Conservation (phyloP, 306 rosid species). For the Mimosa pudica region DNA sequence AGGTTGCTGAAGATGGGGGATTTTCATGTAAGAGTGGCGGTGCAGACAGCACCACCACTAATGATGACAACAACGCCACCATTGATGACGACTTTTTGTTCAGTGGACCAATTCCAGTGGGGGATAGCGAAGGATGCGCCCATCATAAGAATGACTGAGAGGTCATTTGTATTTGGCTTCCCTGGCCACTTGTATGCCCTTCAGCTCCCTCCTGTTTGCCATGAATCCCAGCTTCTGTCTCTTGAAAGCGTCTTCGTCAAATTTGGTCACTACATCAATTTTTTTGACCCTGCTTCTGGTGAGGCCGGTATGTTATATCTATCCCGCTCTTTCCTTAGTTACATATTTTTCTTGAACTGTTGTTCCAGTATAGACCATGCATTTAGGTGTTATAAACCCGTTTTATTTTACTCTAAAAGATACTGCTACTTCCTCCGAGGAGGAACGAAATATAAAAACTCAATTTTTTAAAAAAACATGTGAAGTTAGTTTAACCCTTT, state of each 20-base stretch:
- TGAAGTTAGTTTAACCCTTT: no score
- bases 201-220: not conserved
- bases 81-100: conserved; percentile 26
- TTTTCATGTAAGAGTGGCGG: not conserved
- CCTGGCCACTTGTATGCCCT: conserved; percentile 42
- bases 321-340: not conserved
- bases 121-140: conserved; percentile 33
- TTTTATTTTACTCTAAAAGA: no score
- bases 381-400: no score
- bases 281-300: not conserved
- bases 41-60: not conserved
- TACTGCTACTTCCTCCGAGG: no score
- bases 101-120: conserved; percentile 24
- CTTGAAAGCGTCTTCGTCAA: conserved; percentile 7
- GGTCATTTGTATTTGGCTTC: conserved; percentile 26
- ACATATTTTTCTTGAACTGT: no score
- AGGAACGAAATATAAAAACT: no score
- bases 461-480: no score
- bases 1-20: not conserved
- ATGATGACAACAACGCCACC: not conserved
- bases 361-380: no score
- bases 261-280: conserved; percentile 28
- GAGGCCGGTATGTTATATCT: conserved; percentile 6
- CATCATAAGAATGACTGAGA: not conserved
- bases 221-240: not conserved